phyloP scores from a whole-genome alignment of 495 filamentous ascomycete genomes.

The Penicillium crystallinum region DNA sequence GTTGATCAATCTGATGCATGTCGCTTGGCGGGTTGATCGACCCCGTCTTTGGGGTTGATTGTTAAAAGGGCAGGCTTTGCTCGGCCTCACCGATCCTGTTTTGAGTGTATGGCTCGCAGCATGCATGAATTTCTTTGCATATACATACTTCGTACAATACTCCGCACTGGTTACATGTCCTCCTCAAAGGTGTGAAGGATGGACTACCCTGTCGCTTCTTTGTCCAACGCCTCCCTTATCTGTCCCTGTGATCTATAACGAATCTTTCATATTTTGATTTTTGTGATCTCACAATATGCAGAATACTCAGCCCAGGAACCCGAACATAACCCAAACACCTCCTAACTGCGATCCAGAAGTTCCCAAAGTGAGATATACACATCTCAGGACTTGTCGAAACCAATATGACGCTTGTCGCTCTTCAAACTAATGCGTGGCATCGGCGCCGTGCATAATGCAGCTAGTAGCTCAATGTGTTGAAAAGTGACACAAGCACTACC shows the following conservation, averaged over 20 bases:
- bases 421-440: background rate
- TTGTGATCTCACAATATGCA: background rate
- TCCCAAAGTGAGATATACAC: too few species aligned
- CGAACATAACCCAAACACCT: too few species aligned
- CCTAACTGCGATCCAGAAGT: too few species aligned
- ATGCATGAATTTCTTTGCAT: background rate
- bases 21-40: constrained; percentile 18
- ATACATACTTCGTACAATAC: background rate
- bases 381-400: too few species aligned
- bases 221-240: background rate
- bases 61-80: background rate
- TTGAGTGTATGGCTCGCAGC: constrained; percentile 2
- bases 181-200: too few species aligned
- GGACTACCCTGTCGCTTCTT: too few species aligned
- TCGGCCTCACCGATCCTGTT: constrained; percentile 7
- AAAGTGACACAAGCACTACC: background rate
- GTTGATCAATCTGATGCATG: constrained; percentile 29
- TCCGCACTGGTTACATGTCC: too few species aligned
- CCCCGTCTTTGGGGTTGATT: background rate
- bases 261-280: background rate
- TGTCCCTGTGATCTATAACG: background rate
- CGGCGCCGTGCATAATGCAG: constrained; percentile 21
- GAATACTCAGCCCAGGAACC: too few species aligned
- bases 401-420: background rate
- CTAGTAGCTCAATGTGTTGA: background rate